Base-by-base conservation (phyloP, 306 rosid genomes). In the Hippophae gyantsensis region DNA sequence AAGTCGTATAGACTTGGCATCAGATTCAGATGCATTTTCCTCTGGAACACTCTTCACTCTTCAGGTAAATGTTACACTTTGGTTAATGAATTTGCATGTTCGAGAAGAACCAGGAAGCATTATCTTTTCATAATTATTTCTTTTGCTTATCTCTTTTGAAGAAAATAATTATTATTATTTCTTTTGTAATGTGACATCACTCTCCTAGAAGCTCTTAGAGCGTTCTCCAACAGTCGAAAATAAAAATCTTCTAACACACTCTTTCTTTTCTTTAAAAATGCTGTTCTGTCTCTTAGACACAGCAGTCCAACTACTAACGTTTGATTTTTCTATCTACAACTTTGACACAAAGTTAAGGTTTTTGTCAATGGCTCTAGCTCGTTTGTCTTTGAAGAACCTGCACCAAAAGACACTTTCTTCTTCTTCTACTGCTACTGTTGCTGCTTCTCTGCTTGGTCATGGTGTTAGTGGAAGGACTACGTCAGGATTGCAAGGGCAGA, bases 301-400 rank as follows among this genome's bases (percentile, higher is more conserved):
- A 13, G 40, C 49, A 60, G 10, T 13, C 23, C 45, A 6, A 5
- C 60, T 6, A 41, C 49, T 13, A 2, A 18, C 13, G 2, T 6
- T 46, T 23, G 10, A 42, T 43, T 54, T 46, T 10, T 56, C 51
- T 41, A 32, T 25, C 45, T 12, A 63, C 61, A 13, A 6, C 49
- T 60, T 60, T 8, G 18, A 49, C 50, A 7, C 7, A 0, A 32
- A 32, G 32, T 42, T n/a, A 4, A 0, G 9, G 9, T 2, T 54
- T 18, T 1, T 61, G 43, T 44, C 58, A 43, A 90, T 86, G 97
- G 82, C 97, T 61, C 47, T 82, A 70, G 78, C 90, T 47, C 88
- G 95, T 65, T 82, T 82, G 62, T 83, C 84, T 54, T 49, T 75
- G 74, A 86, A 52, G 57, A 79, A 67, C 12, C 42, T 90, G 64